Conservation (phyloP, 2,329 filamentous ascomycete genomes). For the Nemania sp. region DNA sequence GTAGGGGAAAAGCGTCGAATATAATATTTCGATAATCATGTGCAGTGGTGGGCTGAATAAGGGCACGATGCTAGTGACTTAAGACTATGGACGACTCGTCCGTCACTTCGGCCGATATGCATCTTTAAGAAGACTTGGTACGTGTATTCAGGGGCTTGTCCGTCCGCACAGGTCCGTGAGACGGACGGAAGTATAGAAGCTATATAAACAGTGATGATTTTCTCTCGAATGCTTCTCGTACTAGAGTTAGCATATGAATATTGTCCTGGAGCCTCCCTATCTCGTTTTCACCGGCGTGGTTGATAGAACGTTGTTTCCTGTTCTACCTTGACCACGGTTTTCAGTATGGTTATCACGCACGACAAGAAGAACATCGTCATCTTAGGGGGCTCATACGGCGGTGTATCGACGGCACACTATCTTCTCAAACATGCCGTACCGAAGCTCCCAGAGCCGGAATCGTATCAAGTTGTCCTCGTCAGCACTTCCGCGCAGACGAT, state of each 20-base stretch:
- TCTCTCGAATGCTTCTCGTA: background rate
- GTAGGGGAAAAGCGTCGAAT: too few species aligned
- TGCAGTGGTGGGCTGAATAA: background rate
- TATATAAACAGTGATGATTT: constrained; percentile 5
- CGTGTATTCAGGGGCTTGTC: background rate
- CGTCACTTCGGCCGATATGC: constrained; percentile 17
- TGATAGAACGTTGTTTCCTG: background rate
- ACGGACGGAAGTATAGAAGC: background rate
- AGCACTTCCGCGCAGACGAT: constrained; percentile 47
- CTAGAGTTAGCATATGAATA: background rate
- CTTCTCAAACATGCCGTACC: constrained; percentile 56
- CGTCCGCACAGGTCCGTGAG: constrained; percentile 11
- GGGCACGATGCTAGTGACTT: too few species aligned
- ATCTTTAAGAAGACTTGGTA: background rate
- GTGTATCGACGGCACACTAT: constrained; percentile 56
- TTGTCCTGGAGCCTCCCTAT: background rate
- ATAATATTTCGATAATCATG: background rate
- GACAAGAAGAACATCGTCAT: constrained; percentile 43
- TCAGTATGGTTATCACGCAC: constrained; percentile 7
- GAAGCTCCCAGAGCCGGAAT: constrained; percentile 38
- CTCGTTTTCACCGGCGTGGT: background rate
- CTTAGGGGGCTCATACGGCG: constrained; percentile 57
- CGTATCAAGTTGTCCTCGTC: constrained; percentile 49
- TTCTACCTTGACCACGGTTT: background rate
- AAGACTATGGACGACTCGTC: constrained; percentile 3